phyloP scores from a whole-genome alignment of 1,284 basidiomycete genomes.

The Chondrostereum purpureum region DNA sequence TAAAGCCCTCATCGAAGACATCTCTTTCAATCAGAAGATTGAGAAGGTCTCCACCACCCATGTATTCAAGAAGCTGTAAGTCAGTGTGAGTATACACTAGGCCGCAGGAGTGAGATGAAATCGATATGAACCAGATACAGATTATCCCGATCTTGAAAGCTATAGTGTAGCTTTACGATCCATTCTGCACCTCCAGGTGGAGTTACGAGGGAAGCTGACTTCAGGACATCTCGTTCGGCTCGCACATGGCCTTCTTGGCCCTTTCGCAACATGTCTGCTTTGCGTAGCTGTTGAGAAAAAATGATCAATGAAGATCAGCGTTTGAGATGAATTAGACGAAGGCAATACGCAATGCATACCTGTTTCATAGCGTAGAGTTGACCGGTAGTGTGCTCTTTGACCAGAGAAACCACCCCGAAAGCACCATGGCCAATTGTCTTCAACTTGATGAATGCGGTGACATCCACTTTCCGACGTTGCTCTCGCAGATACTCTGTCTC shows the following conservation, averaged over 20 bases:
- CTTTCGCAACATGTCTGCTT: conserved; percentile 94
- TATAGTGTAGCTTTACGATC: conserved; percentile 92
- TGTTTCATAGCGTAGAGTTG: conserved; percentile 95
- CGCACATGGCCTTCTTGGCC: conserved; percentile 97
- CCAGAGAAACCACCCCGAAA: conserved; percentile 93
- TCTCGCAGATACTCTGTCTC: conserved; percentile 89
- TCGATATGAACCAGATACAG: conserved; percentile 81
- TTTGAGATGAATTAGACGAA: too few species aligned
- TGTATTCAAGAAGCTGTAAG: conserved; percentile 79
- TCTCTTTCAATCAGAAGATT: conserved; percentile 93
- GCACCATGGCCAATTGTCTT: conserved; percentile 98
- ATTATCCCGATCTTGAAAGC: conserved; percentile 87
- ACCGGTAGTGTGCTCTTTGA: conserved; percentile 74
- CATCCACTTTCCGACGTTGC: conserved; percentile 74
- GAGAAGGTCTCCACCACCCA: conserved; percentile 94
- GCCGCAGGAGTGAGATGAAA: conserved; percentile 47
- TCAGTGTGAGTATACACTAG: conserved; percentile 13
- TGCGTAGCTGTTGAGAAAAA: conserved; percentile 62
- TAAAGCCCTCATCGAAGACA: conserved; percentile 90
- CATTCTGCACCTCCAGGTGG: conserved; percentile 74
- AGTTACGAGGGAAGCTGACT: conserved; percentile 69
- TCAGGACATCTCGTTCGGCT: conserved; percentile 85
- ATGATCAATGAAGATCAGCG: conserved; percentile 11
- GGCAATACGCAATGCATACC: too few species aligned
- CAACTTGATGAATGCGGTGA: conserved; percentile 81